phyloP scores from a whole-genome alignment of 2,329 filamentous ascomycete species.

The Plenodomus biglobosus region DNA sequence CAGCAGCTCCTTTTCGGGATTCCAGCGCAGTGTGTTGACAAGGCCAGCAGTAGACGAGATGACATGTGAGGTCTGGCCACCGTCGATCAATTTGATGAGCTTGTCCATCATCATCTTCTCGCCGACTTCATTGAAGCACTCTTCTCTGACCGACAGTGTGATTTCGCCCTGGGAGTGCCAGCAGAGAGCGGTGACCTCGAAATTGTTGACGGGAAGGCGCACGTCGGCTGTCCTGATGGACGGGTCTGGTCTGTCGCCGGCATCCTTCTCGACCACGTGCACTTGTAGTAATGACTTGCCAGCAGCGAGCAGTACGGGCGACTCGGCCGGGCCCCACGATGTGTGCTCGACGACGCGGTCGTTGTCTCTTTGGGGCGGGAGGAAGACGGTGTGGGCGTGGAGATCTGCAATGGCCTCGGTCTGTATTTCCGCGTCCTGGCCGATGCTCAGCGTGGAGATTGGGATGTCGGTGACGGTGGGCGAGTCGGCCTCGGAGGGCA shows the following conservation, averaged over 20 bases:
- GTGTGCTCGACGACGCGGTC: constrained; percentile 36
- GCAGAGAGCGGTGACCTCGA: constrained; percentile 40
- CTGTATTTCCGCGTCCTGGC: constrained; percentile 41
- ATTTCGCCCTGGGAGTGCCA: constrained; percentile 41
- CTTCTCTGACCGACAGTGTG: constrained; percentile 39
- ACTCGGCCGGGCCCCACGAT: constrained; percentile 38
- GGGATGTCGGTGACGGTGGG: constrained; percentile 42
- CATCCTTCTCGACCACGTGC: constrained; percentile 29
- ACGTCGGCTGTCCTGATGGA: constrained; percentile 27
- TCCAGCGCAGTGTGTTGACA: constrained; percentile 43
- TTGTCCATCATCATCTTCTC: constrained; percentile 44
- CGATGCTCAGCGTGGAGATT: constrained; percentile 45
- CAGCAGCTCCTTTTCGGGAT: constrained; percentile 35
- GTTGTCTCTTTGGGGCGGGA: constrained; percentile 24
- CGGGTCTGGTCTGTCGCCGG: constrained; percentile 5
- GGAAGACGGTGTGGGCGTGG: constrained; percentile 32
- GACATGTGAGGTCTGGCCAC: constrained; percentile 32
- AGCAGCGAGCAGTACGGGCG: constrained; percentile 38
- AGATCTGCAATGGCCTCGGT: constrained; percentile 42
- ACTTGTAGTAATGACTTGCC: constrained; percentile 42
- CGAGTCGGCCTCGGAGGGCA: constrained; percentile 43
- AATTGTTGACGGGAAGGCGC: constrained; percentile 33
- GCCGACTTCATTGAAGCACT: constrained; percentile 40
- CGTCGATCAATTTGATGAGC: constrained; percentile 38
- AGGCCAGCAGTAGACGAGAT: constrained; percentile 43